Percentiles rank a stretch among this genome's conserved stretches.
These are phyloP conservation scores for Pythium insidiosum DNA, from an alignment of 352 stramenopile genomes.

Conservation along the genomic window DNA sequence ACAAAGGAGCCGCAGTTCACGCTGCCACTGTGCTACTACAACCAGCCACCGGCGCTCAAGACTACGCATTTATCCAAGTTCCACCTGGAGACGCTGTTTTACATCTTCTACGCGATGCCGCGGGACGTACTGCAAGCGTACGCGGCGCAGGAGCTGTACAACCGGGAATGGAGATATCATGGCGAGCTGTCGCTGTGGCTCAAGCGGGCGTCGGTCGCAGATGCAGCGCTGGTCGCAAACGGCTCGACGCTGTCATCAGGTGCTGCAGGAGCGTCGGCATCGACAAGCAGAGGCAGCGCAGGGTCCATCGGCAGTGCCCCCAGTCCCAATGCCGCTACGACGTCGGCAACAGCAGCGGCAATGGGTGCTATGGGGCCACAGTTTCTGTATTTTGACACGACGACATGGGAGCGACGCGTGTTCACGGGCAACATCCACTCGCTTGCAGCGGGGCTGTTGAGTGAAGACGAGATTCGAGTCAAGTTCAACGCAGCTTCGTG, in stretches of 20 bases:
- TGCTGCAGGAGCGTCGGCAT: constrained; percentile 24
- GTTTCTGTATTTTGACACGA: constrained; percentile 95
- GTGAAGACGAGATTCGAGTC: constrained; percentile 93
- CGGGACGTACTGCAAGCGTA: constrained; percentile 95
- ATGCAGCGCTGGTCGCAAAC: constrained; percentile 46
- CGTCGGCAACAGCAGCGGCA: no score
- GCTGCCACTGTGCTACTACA: constrained; percentile 84
- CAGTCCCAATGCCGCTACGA: constrained; percentile 14
- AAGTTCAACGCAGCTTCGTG: constrained; percentile 87
- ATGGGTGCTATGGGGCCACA: constrained; percentile 49
- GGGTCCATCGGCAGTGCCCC: constrained; percentile 62
- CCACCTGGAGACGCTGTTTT: constrained; percentile 98
- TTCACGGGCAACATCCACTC: constrained; percentile 89
- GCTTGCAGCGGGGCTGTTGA: constrained; percentile 84
- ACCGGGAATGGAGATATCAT: constrained; percentile 97
- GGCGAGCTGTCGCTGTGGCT: constrained; percentile 97
- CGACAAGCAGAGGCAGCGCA: constrained; percentile 20
- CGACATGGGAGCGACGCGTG: constrained; percentile 91
- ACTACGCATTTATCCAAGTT: constrained; percentile 97
- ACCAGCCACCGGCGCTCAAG: constrained; percentile 95
- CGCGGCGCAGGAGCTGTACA: constrained; percentile 84
- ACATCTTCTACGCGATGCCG: constrained; percentile 99
- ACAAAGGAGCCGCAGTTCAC: constrained; percentile 82
- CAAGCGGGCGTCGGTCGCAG: constrained; percentile 68
- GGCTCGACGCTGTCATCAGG: constrained; percentile 18